These are phyloP conservation scores for Groenewaldozyma auringiensis DNA, from an alignment of 1,139 yeast genomes.

Conservation along the genomic window DNA sequence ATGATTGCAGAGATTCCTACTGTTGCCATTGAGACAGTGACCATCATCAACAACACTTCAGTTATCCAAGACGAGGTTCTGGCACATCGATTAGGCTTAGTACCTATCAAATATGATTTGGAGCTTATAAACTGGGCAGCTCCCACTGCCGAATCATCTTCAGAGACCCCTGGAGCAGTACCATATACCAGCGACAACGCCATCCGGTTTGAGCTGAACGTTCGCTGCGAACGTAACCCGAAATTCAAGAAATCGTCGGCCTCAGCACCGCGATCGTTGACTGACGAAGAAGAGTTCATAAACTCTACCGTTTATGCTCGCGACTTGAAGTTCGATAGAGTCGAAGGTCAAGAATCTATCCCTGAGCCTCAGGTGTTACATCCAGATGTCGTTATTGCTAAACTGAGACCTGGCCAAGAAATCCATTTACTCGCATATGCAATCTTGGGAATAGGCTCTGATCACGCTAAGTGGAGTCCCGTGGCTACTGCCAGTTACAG, in stretches of 20 bases:
- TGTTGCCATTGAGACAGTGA: conserved; percentile 89
- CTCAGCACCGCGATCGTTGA: conserved; percentile 32
- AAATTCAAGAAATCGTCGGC: too few relatives aligned
- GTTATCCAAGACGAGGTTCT: conserved; percentile 95
- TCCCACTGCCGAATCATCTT: conserved; percentile 47
- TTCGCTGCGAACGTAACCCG: conserved; percentile 77
- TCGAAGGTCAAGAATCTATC: conserved; percentile 78
- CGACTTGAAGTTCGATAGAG: conserved; percentile 85
- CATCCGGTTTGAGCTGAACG: conserved; percentile 71
- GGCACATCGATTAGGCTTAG: conserved; percentile 87
- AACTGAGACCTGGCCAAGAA: conserved; percentile 95
- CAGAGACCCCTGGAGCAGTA: conserved; percentile 16
- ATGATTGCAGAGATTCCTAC: conserved; percentile 96
- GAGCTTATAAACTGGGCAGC: conserved; percentile 59
- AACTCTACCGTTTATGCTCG: conserved; percentile 83
- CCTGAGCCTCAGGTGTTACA: conserved; percentile 42
- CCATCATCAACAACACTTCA: conserved; percentile 86
- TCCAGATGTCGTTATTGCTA: conserved; percentile 84
- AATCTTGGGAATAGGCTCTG: conserved; percentile 83
- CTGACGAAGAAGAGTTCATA: conserved; percentile 49
- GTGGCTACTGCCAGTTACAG: conserved; percentile 97
- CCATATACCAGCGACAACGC: conserved; percentile 40
- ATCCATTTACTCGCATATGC: conserved; percentile 87
- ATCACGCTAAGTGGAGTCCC: conserved; percentile 96
- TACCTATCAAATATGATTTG: conserved; percentile 90